Evolutionary conservation across 116 monocot genomes (phyloP), one percentile per base, ranked within the genome.

Genomic region (Trichopus zeylanicus): DNA sequence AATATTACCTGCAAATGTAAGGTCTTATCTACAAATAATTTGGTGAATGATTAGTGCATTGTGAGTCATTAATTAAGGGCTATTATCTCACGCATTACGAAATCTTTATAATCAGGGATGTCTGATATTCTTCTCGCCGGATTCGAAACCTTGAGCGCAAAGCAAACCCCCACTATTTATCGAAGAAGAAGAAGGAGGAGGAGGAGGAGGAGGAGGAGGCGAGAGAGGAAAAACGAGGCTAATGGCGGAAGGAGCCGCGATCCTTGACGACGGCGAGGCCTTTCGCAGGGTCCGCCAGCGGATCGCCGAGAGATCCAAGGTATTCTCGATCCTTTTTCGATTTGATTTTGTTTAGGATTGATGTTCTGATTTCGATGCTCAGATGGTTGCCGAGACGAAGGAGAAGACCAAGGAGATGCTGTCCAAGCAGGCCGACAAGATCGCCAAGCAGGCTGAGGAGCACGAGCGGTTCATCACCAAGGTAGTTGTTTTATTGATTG

Each of bases 391-490:
- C 15, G 67, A 67, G 34, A 72, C 73, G 61, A 78, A 73, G 64
- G 78, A 75, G 57, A 75, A 75, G 32, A 81, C 87, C 55, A 92
- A 86, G 70, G 68, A 78, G 72, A 78, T 92, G 21, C 39, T 92
- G 47, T 82, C 87, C 2, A 87, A 92, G 73, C 92, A 92, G 48
- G 92, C 92, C 29, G 78, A 70, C 25, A 92, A 88, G 77, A 85
- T 98, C 59, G 91, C 87, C 46, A 91, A 77, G 57, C 78, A 80
- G 56, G 98, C 98, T 24, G 91, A 98, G 63, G 91, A 98, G 63
- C 98, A 98, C 62, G 98, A 98, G 78, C 63, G 70, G 26, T 79
- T 88, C 59, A 82, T 88, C 48, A 76, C 49, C 33, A 88, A 88
- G 82, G 87, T 88, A 49, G 27, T 1, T 28, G 13, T 13, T 53